Evolutionary conservation across 208 protist species (phyloP), one percentile per base, ranked within the genome.

Genomic region (Acanthamoeba triangularis): DNA sequence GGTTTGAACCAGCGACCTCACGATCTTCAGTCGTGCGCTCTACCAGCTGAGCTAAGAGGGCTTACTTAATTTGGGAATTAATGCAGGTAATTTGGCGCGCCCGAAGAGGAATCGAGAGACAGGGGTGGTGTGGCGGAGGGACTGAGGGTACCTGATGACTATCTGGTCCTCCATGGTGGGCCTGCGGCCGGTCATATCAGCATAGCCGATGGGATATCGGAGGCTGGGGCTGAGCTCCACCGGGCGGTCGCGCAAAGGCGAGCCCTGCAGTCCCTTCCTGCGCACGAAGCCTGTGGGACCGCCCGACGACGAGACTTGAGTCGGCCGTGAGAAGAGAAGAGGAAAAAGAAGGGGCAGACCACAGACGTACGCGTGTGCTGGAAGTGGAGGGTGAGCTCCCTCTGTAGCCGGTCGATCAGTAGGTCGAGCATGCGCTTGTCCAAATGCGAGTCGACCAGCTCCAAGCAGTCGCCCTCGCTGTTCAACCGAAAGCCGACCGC

Each of bases 161-260:
- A 82, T 54, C 41, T 82, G 74, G 44, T 82, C 74, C 37, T 82
- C 74, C 74, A 82, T 82, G 11, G 74, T 82, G 41, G 74, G 74
- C 20, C 74, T 35, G 74, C 74, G 74, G 16, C 74, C 74, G 35
- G 74, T 82, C 74, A 82, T 82, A 28, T 82, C 74, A 16, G 74
- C 74, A n/a, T 82, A 82, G 16, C 74, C 74, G 35, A 82, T 82
- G 74, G 74, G 74, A 52, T 52, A 82, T 52, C 74, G 33, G 4
- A 52, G 14, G 41, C 74, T 82, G 4, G 74, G 74, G 23, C 74
- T 52, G 74, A 82, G 74, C 33, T 82, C 74, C 41, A 82, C 74
- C n/a, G 74, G 74, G 5, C 74, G 74, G 11, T 82, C 74, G 74
- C 74, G 74, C 41, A 82, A 18, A n/a, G 74, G 74, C 33, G 74